Conservation (phyloP, 352 stramenopile genomes). For the Pythium monospermum region DNA sequence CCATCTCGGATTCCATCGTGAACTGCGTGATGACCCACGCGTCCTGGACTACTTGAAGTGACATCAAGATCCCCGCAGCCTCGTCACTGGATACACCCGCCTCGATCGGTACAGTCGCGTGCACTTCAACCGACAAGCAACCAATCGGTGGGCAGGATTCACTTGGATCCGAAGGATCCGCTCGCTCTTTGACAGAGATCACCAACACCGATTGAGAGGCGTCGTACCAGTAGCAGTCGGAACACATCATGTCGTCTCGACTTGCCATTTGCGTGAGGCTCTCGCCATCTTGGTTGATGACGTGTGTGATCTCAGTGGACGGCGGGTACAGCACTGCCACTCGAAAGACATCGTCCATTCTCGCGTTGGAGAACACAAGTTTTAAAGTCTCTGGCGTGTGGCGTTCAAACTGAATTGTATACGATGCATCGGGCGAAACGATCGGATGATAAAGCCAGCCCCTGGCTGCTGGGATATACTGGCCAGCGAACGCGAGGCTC, state of each 20-base stretch:
- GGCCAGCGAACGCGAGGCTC: conserved; percentile 21
- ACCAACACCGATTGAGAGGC: conserved; percentile 9
- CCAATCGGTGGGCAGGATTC: conserved; percentile 20
- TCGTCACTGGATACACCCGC: conserved; percentile 10
- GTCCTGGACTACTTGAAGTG: background rate
- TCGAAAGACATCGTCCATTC: conserved; percentile 17
- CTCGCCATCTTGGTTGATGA: conserved; percentile 11
- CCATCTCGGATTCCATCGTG: background rate
- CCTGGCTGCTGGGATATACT: conserved; percentile 29
- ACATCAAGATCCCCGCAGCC: background rate
- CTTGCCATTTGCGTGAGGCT: conserved; percentile 6
- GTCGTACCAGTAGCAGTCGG: conserved; percentile 33
- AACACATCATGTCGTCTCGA: conserved; percentile 8
- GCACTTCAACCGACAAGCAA: conserved; percentile 22
- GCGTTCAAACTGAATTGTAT: conserved; percentile 26
- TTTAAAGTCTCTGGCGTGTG: conserved; percentile 20
- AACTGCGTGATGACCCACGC: conserved; percentile 3
- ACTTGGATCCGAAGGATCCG: conserved; percentile 1
- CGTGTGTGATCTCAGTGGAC: conserved; percentile 14
- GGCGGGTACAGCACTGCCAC: conserved; percentile 26
- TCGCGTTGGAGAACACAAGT: conserved; percentile 24
- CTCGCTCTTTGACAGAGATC: conserved; percentile 18
- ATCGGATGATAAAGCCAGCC: conserved; percentile 42
- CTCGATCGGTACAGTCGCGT: conserved; percentile 5
- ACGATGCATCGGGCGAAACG: conserved; percentile 25